Conservation (phyloP, 2,329 filamentous ascomycete species). For the Fusarium lyarnte region DNA sequence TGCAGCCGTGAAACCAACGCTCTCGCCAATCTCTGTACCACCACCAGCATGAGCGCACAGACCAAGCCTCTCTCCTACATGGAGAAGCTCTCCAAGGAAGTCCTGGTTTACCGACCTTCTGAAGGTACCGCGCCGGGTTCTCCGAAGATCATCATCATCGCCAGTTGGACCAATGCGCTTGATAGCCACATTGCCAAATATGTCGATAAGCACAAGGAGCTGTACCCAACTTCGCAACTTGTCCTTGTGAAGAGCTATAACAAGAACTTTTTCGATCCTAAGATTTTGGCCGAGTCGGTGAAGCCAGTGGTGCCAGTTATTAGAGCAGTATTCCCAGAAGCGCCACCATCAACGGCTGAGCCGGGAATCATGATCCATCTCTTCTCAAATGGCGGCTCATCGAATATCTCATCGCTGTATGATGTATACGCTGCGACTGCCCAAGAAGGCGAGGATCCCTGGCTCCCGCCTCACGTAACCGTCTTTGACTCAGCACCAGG, state of each 20-base stretch:
- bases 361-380: constrained; percentile 7
- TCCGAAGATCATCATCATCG: constrained; percentile 22
- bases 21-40: no score
- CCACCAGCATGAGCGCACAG: not conserved
- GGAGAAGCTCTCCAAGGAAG: constrained; percentile 12
- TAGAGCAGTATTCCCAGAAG: not conserved
- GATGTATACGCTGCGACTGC: constrained; percentile 3
- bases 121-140: not conserved
- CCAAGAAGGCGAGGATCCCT: not conserved
- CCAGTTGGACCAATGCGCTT: constrained; percentile 19
- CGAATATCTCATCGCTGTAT: not conserved
- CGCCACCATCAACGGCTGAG: not conserved
- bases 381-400: constrained; percentile 17
- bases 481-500: constrained; percentile 22
- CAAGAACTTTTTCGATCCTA: not conserved
- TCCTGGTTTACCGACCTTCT: constrained; percentile 6
- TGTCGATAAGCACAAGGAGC: constrained; percentile 9
- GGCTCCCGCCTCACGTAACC: constrained; percentile 3
- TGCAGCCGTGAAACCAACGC: not conserved
- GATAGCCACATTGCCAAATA: constrained; percentile 27
- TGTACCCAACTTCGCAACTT: not conserved
- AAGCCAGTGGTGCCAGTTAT: not conserved
- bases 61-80: constrained; percentile 13
- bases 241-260: constrained; percentile 6
- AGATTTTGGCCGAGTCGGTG: not conserved